Conservation (phyloP, 768 basidiomycete species). For the Boletus eberwhitei region DNA sequence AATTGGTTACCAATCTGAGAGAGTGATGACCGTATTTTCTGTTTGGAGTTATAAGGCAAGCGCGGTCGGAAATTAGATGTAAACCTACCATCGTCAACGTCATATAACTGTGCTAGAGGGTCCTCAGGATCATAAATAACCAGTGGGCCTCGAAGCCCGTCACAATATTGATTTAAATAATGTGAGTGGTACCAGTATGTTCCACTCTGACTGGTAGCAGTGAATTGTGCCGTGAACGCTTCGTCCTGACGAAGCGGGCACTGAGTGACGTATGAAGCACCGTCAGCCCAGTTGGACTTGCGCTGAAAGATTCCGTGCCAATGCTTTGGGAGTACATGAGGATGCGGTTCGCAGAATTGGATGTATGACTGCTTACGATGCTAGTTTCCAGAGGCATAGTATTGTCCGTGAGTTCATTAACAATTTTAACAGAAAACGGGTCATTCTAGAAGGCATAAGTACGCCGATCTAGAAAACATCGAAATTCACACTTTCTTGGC, state of each 20-base stretch:
- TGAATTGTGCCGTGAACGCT: conserved; percentile 38
- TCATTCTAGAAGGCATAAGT: conserved; percentile 31
- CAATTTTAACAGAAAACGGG: conserved; percentile 39
- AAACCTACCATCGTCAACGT: conserved; percentile 43
- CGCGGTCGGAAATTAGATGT: neutral
- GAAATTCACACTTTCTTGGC: conserved; percentile 33
- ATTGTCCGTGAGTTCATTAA: conserved; percentile 42
- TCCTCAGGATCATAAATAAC: conserved; percentile 47
- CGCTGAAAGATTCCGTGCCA: conserved; percentile 33
- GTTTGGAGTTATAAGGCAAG: neutral
- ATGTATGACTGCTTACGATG: conserved; percentile 18
- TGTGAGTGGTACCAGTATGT: conserved; percentile 51
- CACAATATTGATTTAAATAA: conserved; percentile 36
- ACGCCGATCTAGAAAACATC: too few relatives aligned
- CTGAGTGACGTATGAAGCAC: conserved; percentile 39
- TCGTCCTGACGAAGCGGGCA: conserved; percentile 38
- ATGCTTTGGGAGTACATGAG: conserved; percentile 25
- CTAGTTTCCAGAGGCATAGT: conserved; percentile 49
- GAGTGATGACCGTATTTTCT: conserved; percentile 45
- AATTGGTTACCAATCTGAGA: conserved; percentile 42
- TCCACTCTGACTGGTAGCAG: conserved; percentile 33
- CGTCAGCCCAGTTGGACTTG: conserved; percentile 34
- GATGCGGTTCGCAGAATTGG: neutral
- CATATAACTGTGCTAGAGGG: conserved; percentile 39
- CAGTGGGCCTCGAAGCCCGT: conserved; percentile 41